phyloP scores from a whole-genome alignment of 305 asterid genomes.

The Rubia tinctorum region DNA sequence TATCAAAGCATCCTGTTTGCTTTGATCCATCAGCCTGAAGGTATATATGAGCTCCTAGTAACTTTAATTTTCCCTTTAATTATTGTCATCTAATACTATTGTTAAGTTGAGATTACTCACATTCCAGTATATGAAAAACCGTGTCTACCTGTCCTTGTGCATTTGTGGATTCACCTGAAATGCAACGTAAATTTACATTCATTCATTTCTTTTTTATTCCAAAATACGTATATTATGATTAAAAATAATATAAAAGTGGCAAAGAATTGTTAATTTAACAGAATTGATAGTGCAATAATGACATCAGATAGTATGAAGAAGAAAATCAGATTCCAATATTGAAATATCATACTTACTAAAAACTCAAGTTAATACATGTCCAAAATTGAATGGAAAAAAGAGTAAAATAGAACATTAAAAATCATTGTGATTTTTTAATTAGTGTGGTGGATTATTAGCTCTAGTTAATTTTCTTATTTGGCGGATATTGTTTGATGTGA shows the following conservation, averaged over 20 bases:
- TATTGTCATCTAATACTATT: not conserved
- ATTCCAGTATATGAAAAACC: constrained; percentile 68
- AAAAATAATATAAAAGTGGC: not conserved
- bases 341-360: too few relatives aligned
- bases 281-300: too few relatives aligned
- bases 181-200: not conserved
- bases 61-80: not conserved
- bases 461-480: too few relatives aligned
- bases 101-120: constrained; percentile 35
- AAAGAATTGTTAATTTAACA: too few relatives aligned
- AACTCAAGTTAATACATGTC: too few relatives aligned
- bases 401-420: too few relatives aligned
- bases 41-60: not conserved
- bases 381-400: too few relatives aligned
- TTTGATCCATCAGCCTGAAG: constrained; percentile 43
- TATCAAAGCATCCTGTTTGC: constrained; percentile 65
- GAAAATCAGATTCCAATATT: too few relatives aligned
- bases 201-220: not conserved
- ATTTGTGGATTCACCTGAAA: constrained; percentile 63
- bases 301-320: too few relatives aligned
- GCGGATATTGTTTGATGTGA: too few relatives aligned
- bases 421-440: too few relatives aligned
- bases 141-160: constrained; percentile 59
- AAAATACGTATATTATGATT: not conserved
- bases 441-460: too few relatives aligned